phyloP scores from a whole-genome alignment of 1,139 yeast species.

The Yamadazyma triangularis region DNA sequence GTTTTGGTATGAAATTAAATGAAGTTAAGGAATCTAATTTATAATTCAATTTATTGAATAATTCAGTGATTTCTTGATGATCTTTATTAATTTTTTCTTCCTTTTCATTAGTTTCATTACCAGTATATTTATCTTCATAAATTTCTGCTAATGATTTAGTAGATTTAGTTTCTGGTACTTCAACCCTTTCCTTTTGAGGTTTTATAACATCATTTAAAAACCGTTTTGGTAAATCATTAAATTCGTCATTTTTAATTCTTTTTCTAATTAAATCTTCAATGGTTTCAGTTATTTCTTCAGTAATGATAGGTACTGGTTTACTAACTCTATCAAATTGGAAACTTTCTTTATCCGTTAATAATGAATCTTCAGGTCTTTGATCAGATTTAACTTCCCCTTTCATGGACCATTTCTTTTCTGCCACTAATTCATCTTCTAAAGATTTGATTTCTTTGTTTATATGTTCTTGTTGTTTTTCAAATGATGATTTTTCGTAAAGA shows the following conservation, averaged over 20 bases:
- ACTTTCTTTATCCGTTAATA: constrained; percentile 42
- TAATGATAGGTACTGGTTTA: constrained; percentile 78
- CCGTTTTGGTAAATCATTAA: constrained; percentile 81
- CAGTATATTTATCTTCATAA: constrained; percentile 79
- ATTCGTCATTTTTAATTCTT: constrained; percentile 68
- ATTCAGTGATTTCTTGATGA: constrained; percentile 71
- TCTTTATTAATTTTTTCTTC: constrained; percentile 63
- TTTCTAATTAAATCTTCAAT: constrained; percentile 85
- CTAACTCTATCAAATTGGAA: constrained; percentile 45
- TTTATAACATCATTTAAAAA: constrained; percentile 58
- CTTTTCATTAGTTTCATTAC: constrained; percentile 32
- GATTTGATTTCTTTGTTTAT: constrained; percentile 72
- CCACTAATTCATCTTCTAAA: constrained; percentile 82
- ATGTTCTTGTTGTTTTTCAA: constrained; percentile 77
- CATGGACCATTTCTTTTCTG: constrained; percentile 90
- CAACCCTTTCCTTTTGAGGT: constrained; percentile 46
- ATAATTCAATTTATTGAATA: constrained; percentile 61
- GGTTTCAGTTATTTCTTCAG: constrained; percentile 80
- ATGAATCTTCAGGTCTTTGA: constrained; percentile 80
- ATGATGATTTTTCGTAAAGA: constrained; percentile 62
- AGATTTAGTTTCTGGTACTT: constrained; percentile 82
- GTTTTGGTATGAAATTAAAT: constrained; percentile 91
- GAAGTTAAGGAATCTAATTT: constrained; percentile 86
- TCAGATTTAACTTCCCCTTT: constrained; percentile 85
- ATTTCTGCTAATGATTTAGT: constrained; percentile 85